Conservation (phyloP, 2,329 filamentous ascomycete species). For the Exophiala phaeomuriformis region DNA sequence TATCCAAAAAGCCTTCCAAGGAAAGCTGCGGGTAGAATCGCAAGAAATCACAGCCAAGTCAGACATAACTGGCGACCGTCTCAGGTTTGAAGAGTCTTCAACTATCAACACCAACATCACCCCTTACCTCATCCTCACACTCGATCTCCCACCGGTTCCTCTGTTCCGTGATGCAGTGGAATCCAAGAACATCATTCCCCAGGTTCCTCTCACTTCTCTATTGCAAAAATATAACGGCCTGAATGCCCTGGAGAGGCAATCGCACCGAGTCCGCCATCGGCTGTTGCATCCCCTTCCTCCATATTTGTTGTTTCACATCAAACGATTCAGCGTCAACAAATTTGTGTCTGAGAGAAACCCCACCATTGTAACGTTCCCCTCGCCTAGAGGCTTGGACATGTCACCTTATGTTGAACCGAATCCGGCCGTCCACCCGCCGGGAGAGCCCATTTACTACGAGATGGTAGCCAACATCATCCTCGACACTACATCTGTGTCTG, state of each 20-base stretch:
- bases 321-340: conserved; percentile 94
- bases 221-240: conserved; percentile 89
- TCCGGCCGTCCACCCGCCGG: conserved; percentile 58
- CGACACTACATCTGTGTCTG: conserved; percentile 49
- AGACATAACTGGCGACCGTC: conserved; percentile 68
- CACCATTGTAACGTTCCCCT: conserved; percentile 94
- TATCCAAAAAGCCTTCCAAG: conserved; percentile 89
- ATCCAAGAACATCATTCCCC: conserved; percentile 89
- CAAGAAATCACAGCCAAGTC: conserved; percentile 89
- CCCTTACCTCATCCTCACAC: conserved; percentile 83
- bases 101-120: conserved; percentile 67
- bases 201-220: conserved; percentile 66
- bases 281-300: conserved; percentile 85
- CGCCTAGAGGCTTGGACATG: conserved; percentile 74
- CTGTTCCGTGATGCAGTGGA: conserved; percentile 86
- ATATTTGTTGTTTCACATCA: conserved; percentile 88
- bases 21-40: conserved; percentile 81
- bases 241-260: conserved; percentile 77
- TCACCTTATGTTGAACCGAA: conserved; percentile 86
- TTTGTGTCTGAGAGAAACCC: conserved; percentile 95
- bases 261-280: conserved; percentile 81
- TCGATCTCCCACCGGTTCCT: conserved; percentile 84
- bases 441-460: conserved; percentile 89
- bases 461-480: conserved; percentile 83
- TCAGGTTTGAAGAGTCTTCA: conserved; percentile 88